Evolutionary conservation across 306 rosid species (phyloP), one percentile per base, ranked within the genome.

Genomic region (Cicer yamashitae): DNA sequence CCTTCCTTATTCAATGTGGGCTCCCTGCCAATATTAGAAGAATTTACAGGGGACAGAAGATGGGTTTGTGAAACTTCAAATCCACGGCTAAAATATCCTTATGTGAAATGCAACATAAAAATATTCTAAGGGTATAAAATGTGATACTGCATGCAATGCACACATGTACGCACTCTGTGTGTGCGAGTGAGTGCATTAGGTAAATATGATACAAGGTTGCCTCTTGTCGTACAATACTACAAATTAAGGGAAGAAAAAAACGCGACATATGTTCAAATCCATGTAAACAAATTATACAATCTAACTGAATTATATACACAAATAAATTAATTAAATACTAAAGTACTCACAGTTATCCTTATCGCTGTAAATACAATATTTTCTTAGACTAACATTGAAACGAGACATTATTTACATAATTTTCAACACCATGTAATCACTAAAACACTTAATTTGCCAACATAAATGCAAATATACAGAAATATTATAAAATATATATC

Each of bases 401-500:
- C 3, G 5, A 40, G 34, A 53, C 18, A 40, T 8, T 47, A 69
- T 40, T 71, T 56, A 18, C 76, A 39, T 71, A 20, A 52, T 48
- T 69, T 54, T 44, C 48, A 54, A 40, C 8, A 67, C 63, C 44
- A 30, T n/a, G 15, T 54, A 37, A 64, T n/a, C 59, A 64, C 45
- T 45, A 46, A 39, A 73, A 53, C 39, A 57, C 76, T 66, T 34
- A 40, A 34, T 70, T 18, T 9, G 15, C 9, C 62, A 61, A 41
- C 68, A 60, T 11, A 43, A 62, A 64, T 6, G 56, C 50, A 67
- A 51, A 39, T 47, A 72, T 45, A 50, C 3, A 5, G 60, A 82
- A 63, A 67, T 66, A 30, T 39, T 37, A 73, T 13, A 30, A 60
- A 72, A 41, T 67, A 61, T 52, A 25, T 20, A 52, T 75, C 61